Evolutionary conservation across 495 filamentous ascomycete species (phyloP).

Genomic region (Aspergillus haitiensis): DNA sequence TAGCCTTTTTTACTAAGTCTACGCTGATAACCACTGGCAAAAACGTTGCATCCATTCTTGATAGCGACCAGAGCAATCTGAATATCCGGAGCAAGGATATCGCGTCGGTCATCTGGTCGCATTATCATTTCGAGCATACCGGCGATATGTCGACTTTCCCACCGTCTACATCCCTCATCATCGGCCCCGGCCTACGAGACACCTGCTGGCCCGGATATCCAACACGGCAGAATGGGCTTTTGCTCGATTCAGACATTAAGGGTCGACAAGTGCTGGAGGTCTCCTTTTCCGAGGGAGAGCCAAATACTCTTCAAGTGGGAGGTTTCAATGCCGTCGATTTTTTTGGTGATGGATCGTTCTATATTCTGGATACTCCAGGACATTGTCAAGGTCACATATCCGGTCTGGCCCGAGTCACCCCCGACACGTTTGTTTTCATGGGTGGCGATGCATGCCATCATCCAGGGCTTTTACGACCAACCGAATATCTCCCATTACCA

Average conservation of each 20-base stretch:
- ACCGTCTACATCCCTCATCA: slow-evolving; percentile 45
- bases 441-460: slow-evolving; percentile 31
- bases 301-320: slow-evolving; percentile 41
- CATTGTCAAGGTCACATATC: slow-evolving; percentile 39
- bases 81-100: slow-evolving; percentile 27
- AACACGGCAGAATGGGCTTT: slow-evolving; percentile 29
- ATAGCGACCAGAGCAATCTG: background rate
- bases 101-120: slow-evolving; percentile 37
- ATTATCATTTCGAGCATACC: slow-evolving; percentile 60
- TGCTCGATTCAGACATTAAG: slow-evolving; percentile 45
- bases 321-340: slow-evolving; percentile 55
- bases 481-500: slow-evolving; percentile 4
- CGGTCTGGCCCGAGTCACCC: slow-evolving; percentile 35
- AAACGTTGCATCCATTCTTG: slow-evolving; percentile 2
- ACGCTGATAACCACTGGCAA: background rate
- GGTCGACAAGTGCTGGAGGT: slow-evolving; percentile 41
- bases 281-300: slow-evolving; percentile 31
- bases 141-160: slow-evolving; percentile 54
- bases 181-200: slow-evolving; percentile 54
- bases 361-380: slow-evolving; percentile 39
- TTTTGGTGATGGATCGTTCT: slow-evolving; percentile 45
- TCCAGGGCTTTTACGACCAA: slow-evolving; percentile 7
- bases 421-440: slow-evolving; percentile 27
- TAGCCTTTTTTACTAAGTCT: background rate
- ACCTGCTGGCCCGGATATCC: slow-evolving; percentile 48